These are phyloP conservation scores for Cladophialophora bantiana DNA, from an alignment of 2,329 filamentous ascomycete genomes.

Conservation along the genomic window DNA sequence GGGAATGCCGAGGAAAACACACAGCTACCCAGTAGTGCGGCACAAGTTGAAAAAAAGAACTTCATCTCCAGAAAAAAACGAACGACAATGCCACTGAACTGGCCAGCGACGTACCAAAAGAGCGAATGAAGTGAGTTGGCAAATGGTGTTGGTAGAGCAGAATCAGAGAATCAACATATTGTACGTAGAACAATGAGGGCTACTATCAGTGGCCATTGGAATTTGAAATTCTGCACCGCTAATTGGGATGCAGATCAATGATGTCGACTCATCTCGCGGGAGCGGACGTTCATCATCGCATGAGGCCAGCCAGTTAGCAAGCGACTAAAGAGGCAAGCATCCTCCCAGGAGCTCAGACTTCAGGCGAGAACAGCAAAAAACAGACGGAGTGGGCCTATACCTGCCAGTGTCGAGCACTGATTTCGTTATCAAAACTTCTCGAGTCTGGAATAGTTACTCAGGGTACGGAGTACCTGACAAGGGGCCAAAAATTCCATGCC, in stretches of 20 bases:
- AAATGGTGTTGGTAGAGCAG: constrained; percentile 2
- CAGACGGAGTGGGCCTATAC: not conserved
- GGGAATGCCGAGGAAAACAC: constrained; percentile 19
- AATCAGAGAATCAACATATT: not conserved
- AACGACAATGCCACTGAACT: constrained; percentile 8
- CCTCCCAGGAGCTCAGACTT: not conserved
- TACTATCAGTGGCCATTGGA: not conserved
- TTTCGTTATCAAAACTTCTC: not conserved
- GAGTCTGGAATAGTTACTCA: not conserved
- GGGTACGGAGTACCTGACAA: not conserved
- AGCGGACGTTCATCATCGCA: not conserved
- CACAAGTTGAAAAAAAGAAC: constrained; percentile 11
- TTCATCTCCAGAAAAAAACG: constrained; percentile 21
- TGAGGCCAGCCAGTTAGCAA: too few species aligned
- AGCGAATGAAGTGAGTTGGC: constrained; percentile 24
- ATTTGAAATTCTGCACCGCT: not conserved
- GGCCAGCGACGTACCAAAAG: constrained; percentile 16
- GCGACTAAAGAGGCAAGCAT: not conserved
- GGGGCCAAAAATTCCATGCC: not conserved
- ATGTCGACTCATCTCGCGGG: not conserved
- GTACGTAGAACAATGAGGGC: not conserved
- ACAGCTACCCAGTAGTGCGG: constrained; percentile 7
- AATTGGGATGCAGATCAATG: not conserved
- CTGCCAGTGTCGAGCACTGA: not conserved
- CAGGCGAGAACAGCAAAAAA: not conserved